phyloP scores from a whole-genome alignment of 768 basidiomycete species.

The Tricholoma terreum region DNA sequence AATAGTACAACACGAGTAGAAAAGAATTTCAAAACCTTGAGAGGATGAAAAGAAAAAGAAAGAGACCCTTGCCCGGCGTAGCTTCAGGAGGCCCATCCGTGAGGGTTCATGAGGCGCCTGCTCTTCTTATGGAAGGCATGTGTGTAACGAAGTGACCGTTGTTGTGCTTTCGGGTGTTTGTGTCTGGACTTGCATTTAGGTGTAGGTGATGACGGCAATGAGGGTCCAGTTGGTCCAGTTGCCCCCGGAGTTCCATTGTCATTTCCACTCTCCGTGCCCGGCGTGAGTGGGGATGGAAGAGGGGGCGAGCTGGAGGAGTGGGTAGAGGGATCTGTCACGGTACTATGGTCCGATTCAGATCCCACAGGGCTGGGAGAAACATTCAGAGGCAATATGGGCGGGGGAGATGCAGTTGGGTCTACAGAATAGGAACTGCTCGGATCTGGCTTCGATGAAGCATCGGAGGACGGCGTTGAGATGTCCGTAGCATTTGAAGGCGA shows the following conservation, averaged over 20 bases:
- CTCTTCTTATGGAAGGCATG: neutral
- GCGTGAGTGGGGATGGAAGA: neutral
- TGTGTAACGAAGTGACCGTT: neutral
- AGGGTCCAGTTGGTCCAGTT: neutral
- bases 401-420: neutral
- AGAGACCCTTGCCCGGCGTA: too few relatives aligned
- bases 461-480: neutral
- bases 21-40: too few relatives aligned
- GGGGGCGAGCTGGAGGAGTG: neutral
- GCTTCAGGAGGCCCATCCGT: constrained; percentile 1
- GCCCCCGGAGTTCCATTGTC: neutral
- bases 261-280: neutral
- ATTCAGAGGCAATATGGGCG: too few relatives aligned
- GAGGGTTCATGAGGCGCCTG: neutral
- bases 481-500: neutral
- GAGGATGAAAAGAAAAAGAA: too few relatives aligned
- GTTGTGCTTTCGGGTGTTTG: neutral
- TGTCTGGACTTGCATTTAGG: neutral
- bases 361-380: neutral
- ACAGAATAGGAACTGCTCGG: neutral
- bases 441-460: neutral
- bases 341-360: neutral
- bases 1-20: too few relatives aligned
- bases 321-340: neutral
- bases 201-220: neutral